Evolutionary conservation across 2,329 filamentous ascomycete genomes (phyloP).

Genomic region (Ophiostoma fasciatum): DNA sequence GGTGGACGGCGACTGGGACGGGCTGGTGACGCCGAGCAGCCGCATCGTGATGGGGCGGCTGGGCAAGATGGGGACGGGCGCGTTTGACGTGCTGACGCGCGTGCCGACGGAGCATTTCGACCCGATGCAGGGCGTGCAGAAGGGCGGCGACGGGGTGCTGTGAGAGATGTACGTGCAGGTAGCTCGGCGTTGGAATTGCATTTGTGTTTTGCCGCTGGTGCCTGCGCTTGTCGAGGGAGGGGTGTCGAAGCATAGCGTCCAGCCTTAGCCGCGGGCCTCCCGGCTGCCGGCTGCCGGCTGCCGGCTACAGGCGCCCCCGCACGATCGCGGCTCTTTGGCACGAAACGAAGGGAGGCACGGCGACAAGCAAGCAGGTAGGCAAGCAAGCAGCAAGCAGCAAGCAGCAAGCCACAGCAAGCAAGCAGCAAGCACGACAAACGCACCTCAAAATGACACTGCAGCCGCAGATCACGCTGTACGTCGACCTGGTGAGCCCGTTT

Average conservation of each 20-base stretch:
- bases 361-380: too few relatives aligned
- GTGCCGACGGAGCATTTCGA: constrained; percentile 38
- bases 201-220: too few relatives aligned
- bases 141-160: too few relatives aligned
- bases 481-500: constrained; percentile 26
- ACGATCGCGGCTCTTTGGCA: too few relatives aligned
- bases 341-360: too few relatives aligned
- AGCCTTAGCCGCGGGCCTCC: too few relatives aligned
- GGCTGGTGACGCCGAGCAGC: constrained; percentile 70
- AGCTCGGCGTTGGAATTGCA: too few relatives aligned
- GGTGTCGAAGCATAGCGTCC: too few relatives aligned
- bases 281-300: too few relatives aligned
- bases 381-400: background rate
- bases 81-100: constrained; percentile 70
- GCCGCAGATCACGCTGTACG: constrained; percentile 22
- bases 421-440: background rate
- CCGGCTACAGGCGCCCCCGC: too few relatives aligned
- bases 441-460: background rate
- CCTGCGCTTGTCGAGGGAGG: too few relatives aligned
- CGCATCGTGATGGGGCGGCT: constrained; percentile 78
- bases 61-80: constrained; percentile 73
- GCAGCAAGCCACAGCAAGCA: background rate
- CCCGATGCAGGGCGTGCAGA: constrained; percentile 10
- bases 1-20: constrained; percentile 78
- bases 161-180: too few relatives aligned